Evolutionary conservation across 2,329 filamentous ascomycete genomes (phyloP).

Genomic region (Aspergillus sp.): DNA sequence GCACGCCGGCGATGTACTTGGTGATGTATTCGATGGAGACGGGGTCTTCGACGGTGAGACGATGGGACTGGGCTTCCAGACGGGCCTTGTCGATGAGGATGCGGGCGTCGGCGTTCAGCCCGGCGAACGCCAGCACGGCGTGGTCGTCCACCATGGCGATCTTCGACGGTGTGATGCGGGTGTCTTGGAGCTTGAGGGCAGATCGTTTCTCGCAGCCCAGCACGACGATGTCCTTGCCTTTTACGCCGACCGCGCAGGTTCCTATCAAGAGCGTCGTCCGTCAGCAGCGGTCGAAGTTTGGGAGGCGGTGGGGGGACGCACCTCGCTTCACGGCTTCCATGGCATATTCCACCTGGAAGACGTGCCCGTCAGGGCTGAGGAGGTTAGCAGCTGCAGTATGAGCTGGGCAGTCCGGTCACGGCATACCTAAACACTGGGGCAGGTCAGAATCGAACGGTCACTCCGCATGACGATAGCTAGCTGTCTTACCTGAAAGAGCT

Average conservation of each 20-base stretch:
- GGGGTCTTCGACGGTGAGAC: conserved; percentile 94
- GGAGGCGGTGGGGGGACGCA: conserved; percentile 38
- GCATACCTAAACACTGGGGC: conserved; percentile 74
- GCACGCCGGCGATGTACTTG: conserved; percentile 95
- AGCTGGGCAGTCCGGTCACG: conserved; percentile 1
- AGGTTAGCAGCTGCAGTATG: conserved; percentile 43
- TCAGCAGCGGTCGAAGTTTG: not conserved
- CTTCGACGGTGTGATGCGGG: conserved; percentile 97
- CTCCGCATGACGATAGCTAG: not conserved
- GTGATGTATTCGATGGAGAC: conserved; percentile 99
- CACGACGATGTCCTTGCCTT: conserved; percentile 90
- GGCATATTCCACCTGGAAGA: conserved; percentile 99
- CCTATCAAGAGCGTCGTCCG: conserved; percentile 50
- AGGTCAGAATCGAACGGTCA: conserved; percentile 19
- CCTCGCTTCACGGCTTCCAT: conserved; percentile 98
- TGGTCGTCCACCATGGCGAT: conserved; percentile 95
- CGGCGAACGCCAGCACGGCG: conserved; percentile 94
- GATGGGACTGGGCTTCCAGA: conserved; percentile 94
- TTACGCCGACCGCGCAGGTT: conserved; percentile 97
- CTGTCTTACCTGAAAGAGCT: conserved; percentile 86
- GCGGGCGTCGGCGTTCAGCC: conserved; percentile 94
- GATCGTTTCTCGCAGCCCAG: conserved; percentile 98
- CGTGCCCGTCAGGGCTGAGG: conserved; percentile 91
- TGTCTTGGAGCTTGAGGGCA: conserved; percentile 99
- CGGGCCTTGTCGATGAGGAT: conserved; percentile 98